These are phyloP conservation scores for Botrytis cinerea DNA, from an alignment of 2,329 filamentous ascomycete species.

Conservation along the genomic window DNA sequence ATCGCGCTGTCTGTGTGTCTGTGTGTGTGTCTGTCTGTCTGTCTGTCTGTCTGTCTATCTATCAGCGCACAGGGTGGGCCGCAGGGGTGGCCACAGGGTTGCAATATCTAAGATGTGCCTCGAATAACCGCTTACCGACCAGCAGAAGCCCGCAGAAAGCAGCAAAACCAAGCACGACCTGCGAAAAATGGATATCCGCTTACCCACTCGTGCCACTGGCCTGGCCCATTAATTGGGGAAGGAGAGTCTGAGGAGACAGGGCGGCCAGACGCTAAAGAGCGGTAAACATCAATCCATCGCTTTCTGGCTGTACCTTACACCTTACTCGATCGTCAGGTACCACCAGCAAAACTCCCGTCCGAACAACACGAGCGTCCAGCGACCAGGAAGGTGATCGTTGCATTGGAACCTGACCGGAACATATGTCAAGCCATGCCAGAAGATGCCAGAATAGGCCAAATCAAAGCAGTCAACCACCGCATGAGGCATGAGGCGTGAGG, in stretches of 20 bases:
- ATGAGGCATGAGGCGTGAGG: constrained; percentile 6
- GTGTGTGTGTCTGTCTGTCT: too few species aligned
- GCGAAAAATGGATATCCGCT: not conserved
- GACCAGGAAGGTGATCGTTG: not conserved
- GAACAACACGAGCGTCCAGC: constrained; percentile 10
- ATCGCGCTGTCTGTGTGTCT: too few species aligned
- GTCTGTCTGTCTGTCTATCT: not conserved
- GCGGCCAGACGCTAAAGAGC: constrained; percentile 9
- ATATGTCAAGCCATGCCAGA: not conserved
- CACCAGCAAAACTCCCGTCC: constrained; percentile 3
- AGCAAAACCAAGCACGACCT: not conserved
- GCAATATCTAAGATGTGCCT: constrained; percentile 9
- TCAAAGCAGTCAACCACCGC: constrained; percentile 2
- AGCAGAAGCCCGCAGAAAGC: too few species aligned
- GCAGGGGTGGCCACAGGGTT: not conserved
- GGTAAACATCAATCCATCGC: constrained; percentile 16
- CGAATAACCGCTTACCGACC: constrained; percentile 19
- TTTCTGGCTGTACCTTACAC: constrained; percentile 6
- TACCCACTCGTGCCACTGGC: not conserved
- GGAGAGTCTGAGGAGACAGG: not conserved
- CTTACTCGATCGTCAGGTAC: constrained; percentile 23
- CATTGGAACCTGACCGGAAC: constrained; percentile 4
- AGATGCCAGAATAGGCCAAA: not conserved
- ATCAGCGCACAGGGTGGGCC: not conserved
- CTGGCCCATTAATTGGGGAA: not conserved